Base-by-base conservation (phyloP, 805 yeast species). In the Cyberlindnera mycetangii region DNA sequence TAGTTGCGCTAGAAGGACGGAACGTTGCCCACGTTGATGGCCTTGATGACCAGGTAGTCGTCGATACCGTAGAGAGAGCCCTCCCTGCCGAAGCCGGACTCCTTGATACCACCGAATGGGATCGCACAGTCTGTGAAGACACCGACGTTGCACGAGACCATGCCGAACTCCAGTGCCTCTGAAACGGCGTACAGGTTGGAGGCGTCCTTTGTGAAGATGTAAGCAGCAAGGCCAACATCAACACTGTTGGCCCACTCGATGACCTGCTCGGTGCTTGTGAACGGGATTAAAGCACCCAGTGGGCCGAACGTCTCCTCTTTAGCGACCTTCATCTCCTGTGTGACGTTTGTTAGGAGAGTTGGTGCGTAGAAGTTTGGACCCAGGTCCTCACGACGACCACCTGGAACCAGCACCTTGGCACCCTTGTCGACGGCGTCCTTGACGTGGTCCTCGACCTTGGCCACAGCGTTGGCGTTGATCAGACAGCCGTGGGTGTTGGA, bases 11-110 rank as follows among this genome's bases (percentile, higher is more conserved):
- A 47, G 24, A 47, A 37, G 19, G 45, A 32, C 22, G 38, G 42
- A 38, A 47, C 36, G 34, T 37, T 39, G 18, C 54, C 51, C 39
- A 50, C 22, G 51, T 47, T 73, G 32, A 78, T 67, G 9, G 80
- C 67, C 58, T 79, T 79, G 41, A 76, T 64, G 15, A 73, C 72
- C 31, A 75, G 68, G 58, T 78, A 79, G 59, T 81, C 86, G 27
- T 79, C 84, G 48, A 82, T 61, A 30, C 87, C 88, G 54, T 72
- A 72, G 43, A 74, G 61, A 1, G 83, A 76, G 15, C 86, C 86
- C 61, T 82, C 88, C 62, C 86, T 75, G 27, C 88, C 88, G 58
- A 79, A 80, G 0, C 88, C 88, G 20, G 83, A 76, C 54, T 79
- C 79, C 52, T 79, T 78, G 38, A 81, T 68, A 44, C 88, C 88